Evolutionary conservation across 371 early-diverging fungal species (phyloP).

Genomic region (Syncephalastrum monosporum): DNA sequence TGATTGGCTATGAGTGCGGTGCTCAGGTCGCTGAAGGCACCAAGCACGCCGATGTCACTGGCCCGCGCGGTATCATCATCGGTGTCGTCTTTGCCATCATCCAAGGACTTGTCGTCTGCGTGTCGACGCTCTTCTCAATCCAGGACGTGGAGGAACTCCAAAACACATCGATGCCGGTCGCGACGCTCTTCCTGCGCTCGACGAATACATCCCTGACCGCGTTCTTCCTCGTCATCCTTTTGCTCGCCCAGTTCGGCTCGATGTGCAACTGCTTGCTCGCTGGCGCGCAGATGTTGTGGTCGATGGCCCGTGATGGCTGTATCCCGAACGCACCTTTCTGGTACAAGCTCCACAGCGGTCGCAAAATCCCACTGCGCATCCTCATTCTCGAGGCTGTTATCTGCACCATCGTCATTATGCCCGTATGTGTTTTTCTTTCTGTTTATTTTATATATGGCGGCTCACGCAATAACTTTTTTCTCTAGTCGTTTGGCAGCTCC

Average conservation of each 20-base stretch:
- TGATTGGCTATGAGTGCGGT: constrained; percentile 36
- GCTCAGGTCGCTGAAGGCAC: constrained; percentile 51
- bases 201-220: constrained; percentile 13
- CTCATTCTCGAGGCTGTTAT: constrained; percentile 15
- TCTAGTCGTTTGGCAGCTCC: constrained; percentile 19
- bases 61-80: constrained; percentile 45
- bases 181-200: constrained; percentile 20
- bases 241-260: constrained; percentile 22
- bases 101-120: constrained; percentile 35
- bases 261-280: constrained; percentile 18
- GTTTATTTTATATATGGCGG: not conserved
- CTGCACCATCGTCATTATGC: constrained; percentile 24
- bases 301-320: constrained; percentile 26
- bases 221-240: constrained; percentile 27
- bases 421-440: constrained; percentile 15
- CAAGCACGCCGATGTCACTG: constrained; percentile 35
- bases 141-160: constrained; percentile 36
- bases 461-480: not conserved
- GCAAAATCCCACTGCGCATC: constrained; percentile 18
- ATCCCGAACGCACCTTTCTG: constrained; percentile 21
- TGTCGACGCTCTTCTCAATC: constrained; percentile 35
- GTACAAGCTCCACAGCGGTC: constrained; percentile 17
- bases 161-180: constrained; percentile 17
- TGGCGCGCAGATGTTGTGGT: constrained; percentile 22
- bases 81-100: constrained; percentile 33